A percentile compares a stretch with the other conserved stretches of the same genome.
These are phyloP conservation scores for Curvularia hawaiiensis DNA, from an alignment of 2,329 filamentous ascomycete species.

Conservation along the genomic window DNA sequence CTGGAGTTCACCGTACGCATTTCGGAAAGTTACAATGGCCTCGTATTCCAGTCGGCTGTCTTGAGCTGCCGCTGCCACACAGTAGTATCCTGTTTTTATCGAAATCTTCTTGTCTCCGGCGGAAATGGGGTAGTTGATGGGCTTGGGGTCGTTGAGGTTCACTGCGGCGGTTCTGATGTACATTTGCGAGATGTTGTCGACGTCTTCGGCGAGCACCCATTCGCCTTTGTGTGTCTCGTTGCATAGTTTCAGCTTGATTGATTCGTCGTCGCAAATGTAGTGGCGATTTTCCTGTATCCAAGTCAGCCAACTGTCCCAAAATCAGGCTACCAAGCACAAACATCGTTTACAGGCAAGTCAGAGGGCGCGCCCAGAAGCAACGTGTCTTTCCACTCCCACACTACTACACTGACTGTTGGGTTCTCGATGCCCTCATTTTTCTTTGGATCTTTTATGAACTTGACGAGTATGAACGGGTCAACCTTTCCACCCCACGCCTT, in stretches of 20 bases:
- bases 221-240: conserved; percentile 77
- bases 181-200: conserved; percentile 71
- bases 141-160: conserved; percentile 74
- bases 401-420: conserved; percentile 79
- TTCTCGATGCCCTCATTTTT: conserved; percentile 65
- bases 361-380: conserved; percentile 72
- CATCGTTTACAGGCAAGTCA: conserved; percentile 36
- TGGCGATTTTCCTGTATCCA: conserved; percentile 54
- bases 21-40: conserved; percentile 88
- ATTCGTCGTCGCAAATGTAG: conserved; percentile 77
- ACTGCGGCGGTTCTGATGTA: conserved; percentile 80
- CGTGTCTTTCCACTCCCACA: conserved; percentile 94
- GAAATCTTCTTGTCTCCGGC: conserved; percentile 32
- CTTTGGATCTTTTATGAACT: conserved; percentile 66
- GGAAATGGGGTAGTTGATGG: conserved; percentile 81
- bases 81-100: conserved; percentile 91
- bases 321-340: conserved; percentile 18
- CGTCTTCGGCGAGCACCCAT: conserved; percentile 81
- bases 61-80: conserved; percentile 79
- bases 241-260: conserved; percentile 73
- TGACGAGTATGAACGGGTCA: conserved; percentile 87
- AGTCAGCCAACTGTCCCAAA: conserved; percentile 25
- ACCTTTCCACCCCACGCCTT: conserved; percentile 85
- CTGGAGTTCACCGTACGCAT: conserved; percentile 93
- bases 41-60: conserved; percentile 70